Evolutionary conservation across 768 basidiomycete species (phyloP).

Genomic region (Auricularia sp.): DNA sequence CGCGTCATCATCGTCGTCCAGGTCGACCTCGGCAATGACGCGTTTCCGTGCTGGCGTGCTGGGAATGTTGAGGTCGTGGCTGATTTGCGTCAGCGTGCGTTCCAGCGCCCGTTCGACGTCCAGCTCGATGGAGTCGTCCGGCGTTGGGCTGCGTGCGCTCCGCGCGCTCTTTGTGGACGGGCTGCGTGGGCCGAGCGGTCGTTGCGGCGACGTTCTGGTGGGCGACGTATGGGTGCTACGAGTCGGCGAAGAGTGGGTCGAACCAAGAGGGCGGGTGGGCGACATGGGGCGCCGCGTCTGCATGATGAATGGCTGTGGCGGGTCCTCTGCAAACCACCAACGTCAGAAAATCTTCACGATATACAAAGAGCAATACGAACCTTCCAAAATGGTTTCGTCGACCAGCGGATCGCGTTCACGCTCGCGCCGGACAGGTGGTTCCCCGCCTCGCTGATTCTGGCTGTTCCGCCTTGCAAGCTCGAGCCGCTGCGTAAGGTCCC

Average conservation of each 20-base stretch:
- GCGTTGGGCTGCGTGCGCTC: conserved; percentile 62
- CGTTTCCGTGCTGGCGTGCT: conserved; percentile 1
- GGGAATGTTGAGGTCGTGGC: background rate
- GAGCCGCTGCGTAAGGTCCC: conserved; percentile 64
- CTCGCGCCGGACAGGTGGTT: conserved; percentile 16
- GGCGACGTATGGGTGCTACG: background rate
- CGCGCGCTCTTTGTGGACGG: background rate
- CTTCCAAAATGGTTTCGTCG: conserved; percentile 72
- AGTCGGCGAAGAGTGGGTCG: conserved; percentile 22
- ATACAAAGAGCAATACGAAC: conserved; percentile 24
- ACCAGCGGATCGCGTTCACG: conserved; percentile 9
- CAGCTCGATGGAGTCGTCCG: conserved; percentile 29
- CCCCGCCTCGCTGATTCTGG: conserved; percentile 54
- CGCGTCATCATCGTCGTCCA: background rate
- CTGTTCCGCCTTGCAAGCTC: conserved; percentile 81
- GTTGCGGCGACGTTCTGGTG: too few relatives aligned
- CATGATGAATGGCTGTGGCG: conserved; percentile 31
- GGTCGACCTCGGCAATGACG: background rate
- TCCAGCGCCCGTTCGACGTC: conserved; percentile 3
- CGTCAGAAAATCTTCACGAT: conserved; percentile 7
- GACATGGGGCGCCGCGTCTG: background rate
- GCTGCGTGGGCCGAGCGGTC: background rate
- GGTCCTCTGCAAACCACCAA: conserved; percentile 39
- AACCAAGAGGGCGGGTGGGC: background rate
- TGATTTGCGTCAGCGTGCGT: conserved; percentile 1